A percentile compares a stretch with the other conserved stretches of the same genome.
These are phyloP conservation scores for Fagus crenata DNA, from an alignment of 306 rosid species.

Conservation along the genomic window DNA sequence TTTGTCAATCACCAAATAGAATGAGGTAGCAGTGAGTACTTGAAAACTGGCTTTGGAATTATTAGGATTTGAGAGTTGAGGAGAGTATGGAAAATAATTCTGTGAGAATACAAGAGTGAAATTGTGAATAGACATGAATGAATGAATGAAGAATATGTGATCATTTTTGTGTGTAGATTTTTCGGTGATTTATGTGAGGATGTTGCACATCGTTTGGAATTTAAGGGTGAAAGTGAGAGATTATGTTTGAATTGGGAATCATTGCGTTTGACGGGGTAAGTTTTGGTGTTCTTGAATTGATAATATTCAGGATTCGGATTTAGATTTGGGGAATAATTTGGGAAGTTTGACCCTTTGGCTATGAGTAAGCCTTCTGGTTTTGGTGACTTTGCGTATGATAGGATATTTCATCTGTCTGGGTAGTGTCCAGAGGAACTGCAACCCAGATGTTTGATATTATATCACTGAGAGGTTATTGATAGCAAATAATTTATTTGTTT, in stretches of 20 bases:
- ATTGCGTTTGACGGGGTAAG: neutral
- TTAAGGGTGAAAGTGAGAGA: neutral
- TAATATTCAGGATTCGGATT: neutral
- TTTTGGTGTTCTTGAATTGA: neutral
- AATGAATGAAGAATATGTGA: neutral
- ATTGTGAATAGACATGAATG: neutral
- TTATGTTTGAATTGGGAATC: neutral
- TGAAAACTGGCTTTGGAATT: neutral
- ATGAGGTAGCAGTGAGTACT: neutral
- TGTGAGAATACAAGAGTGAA: neutral
- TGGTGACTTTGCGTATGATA: neutral
- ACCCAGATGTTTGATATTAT: slow-evolving; percentile 5
- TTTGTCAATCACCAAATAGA: neutral
- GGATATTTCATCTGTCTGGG: neutral
- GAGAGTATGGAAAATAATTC: neutral
- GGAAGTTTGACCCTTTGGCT: neutral
- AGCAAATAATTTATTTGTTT: neutral
- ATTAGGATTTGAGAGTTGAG: neutral
- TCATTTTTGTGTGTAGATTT: neutral
- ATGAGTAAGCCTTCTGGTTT: neutral
- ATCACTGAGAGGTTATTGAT: neutral
- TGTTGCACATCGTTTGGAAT: neutral
- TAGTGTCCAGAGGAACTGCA: neutral
- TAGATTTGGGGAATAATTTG: neutral
- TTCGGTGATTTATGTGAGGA: neutral